Percentiles rank a stretch among this genome's conserved stretches.
Conservation (phyloP, 352 stramenopile genomes). For the Phytophthora aleatoria region DNA sequence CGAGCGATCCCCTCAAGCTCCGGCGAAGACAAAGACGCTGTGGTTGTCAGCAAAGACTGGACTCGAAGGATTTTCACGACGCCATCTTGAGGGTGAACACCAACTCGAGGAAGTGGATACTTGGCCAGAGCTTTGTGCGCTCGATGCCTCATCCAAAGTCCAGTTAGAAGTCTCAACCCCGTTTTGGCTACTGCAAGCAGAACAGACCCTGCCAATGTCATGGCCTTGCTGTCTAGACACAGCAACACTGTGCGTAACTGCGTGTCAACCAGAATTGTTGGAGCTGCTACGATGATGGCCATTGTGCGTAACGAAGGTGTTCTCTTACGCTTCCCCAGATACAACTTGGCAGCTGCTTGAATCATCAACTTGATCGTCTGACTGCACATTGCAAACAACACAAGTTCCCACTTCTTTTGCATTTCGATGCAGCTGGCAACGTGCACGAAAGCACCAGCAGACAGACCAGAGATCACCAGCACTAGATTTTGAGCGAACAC, state of each 20-base stretch:
- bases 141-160: conserved; percentile 10
- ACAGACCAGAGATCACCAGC: conserved; percentile 22
- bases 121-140: conserved; percentile 6
- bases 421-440: conserved; percentile 25
- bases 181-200: conserved; percentile 26
- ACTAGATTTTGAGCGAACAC: conserved; percentile 31
- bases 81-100: not conserved
- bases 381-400: conserved; percentile 24
- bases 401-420: conserved; percentile 22
- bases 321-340: conserved; percentile 19
- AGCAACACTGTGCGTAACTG: conserved; percentile 34
- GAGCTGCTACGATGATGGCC: conserved; percentile 32
- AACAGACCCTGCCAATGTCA: conserved; percentile 20
- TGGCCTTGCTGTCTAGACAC: conserved; percentile 25
- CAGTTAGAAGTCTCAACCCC: conserved; percentile 12
- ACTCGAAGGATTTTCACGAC: not conserved
- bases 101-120: conserved; percentile 6
- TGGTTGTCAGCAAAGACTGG: not conserved
- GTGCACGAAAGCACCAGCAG: conserved; percentile 29
- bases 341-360: conserved; percentile 28
- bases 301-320: conserved; percentile 27
- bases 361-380: conserved; percentile 24
- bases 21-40: conserved; percentile 5
- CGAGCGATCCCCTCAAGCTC: conserved; percentile 20
- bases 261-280: conserved; percentile 36